Percentiles rank a stretch among this genome's conserved stretches.
phyloP scores from a whole-genome alignment of 73 alveolate species.

The Blepharisma japonicum region DNA sequence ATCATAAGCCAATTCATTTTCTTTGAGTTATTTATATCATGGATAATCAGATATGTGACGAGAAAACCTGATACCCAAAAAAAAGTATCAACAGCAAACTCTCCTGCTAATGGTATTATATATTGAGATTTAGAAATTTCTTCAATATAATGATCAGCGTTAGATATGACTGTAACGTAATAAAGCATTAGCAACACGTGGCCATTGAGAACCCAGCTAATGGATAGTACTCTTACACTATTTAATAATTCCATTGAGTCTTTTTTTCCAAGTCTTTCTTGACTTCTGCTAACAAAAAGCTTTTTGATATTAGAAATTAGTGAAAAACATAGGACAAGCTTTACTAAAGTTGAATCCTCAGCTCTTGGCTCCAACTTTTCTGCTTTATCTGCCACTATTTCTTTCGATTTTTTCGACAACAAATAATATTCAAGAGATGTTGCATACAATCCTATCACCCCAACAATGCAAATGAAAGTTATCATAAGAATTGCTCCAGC shows the following conservation, averaged over 20 bases:
- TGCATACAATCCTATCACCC: background rate
- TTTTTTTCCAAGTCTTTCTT: conserved; percentile 26
- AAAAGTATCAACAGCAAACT: background rate
- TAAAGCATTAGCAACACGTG: background rate
- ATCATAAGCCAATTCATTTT: background rate
- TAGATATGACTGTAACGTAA: background rate
- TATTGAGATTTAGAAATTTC: background rate
- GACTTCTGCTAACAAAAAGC: conserved; percentile 21
- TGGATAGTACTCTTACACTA: background rate
- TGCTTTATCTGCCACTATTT: too few species aligned
- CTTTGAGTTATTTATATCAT: background rate
- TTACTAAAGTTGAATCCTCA: too few species aligned
- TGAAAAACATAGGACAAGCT: too few species aligned
- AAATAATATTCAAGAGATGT: background rate
- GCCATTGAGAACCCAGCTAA: background rate
- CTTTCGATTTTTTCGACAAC: too few species aligned
- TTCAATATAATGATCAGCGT: background rate
- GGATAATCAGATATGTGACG: background rate
- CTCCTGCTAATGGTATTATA: background rate
- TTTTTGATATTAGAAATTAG: conserved; percentile 24
- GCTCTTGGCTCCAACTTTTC: too few species aligned
- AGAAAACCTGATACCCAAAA: background rate
- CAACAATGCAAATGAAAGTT: background rate
- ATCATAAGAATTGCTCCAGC: background rate
- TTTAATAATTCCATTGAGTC: conserved; percentile 7